These are phyloP conservation scores for Croton setiger DNA, from an alignment of 441 rosid species.

Conservation along the genomic window DNA sequence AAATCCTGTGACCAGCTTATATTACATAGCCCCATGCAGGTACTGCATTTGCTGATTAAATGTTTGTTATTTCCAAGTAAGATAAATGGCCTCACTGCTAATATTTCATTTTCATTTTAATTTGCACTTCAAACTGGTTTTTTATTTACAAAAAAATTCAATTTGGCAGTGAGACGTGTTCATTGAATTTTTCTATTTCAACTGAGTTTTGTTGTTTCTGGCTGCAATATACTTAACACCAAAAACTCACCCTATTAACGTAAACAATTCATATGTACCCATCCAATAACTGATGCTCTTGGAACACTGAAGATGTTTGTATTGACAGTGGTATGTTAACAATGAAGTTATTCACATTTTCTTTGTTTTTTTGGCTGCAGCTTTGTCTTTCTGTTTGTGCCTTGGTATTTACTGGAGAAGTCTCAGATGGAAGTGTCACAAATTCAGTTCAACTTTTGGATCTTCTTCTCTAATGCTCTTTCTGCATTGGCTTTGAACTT, in stretches of 20 bases:
- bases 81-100: neutral
- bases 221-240: neutral
- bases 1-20: conserved; percentile 97
- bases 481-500: conserved; percentile 95
- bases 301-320: neutral
- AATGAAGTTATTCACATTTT: conserved; percentile 17
- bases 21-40: conserved; percentile 99
- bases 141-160: neutral
- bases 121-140: neutral
- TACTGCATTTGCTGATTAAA: conserved; percentile 24
- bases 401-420: conserved; percentile 95
- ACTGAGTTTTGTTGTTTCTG: neutral
- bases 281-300: neutral
- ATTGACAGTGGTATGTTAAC: conserved; percentile 9
- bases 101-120: neutral
- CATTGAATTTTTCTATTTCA: neutral
- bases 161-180: neutral
- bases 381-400: conserved; percentile 87
- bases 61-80: neutral
- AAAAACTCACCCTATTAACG: neutral
- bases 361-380: conserved; percentile 41
- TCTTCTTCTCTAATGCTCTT: conserved; percentile 94
- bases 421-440: conserved; percentile 81
- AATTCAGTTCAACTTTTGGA: conserved; percentile 98
- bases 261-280: neutral